Base-by-base conservation (phyloP, 1,139 yeast species). In the Sugiyamaella castrensis region DNA sequence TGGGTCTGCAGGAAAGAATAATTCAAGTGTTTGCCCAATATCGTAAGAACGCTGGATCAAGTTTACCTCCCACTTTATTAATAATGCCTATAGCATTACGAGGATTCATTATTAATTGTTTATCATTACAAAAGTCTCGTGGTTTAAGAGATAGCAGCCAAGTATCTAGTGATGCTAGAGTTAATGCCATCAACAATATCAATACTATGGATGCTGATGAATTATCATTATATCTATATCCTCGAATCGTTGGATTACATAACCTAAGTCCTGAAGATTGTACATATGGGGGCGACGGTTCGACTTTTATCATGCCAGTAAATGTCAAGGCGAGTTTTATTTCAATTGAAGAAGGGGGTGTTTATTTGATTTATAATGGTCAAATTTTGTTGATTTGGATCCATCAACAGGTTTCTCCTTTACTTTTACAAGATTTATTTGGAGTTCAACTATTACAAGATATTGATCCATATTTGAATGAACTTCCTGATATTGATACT, bases 1-100 rank as follows among this genome's bases (percentile, higher is more conserved):
- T 78, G 47, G 76, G 83, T 0, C 72, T 89, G 34, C 82, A 80
- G 53, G 75, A 73, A 28, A 85, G 86, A 60, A 63, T 88, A 47
- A 81, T 82, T 12, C 88, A 84, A 34, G 77, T 91, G 0, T 82
- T 87, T 57, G 80, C 95, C 0, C 85, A 84, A 54, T 92, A 89
- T 66, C 74, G 95, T 52, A 71, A 73, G 45, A 56, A 63, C 56
- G 69, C 78, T 4, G 70, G 72, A 7, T 70, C 78, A 28, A 69
- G 75, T 37, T 63, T 79, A 0, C 70, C 81, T 28, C 75, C 82
- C 11, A 79, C 82, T 15, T 91, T 87, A 60, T 71, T 92, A 51
- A 75, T 91, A 8, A 75, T 92, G 69, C 98, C 98, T 0, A 87
- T 85, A 44, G 80, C 94, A 6, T 71, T 94, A 57, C 80, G 82